Conservation (phyloP, 148 eudicot genomes). For the Rhododendron vialii region DNA sequence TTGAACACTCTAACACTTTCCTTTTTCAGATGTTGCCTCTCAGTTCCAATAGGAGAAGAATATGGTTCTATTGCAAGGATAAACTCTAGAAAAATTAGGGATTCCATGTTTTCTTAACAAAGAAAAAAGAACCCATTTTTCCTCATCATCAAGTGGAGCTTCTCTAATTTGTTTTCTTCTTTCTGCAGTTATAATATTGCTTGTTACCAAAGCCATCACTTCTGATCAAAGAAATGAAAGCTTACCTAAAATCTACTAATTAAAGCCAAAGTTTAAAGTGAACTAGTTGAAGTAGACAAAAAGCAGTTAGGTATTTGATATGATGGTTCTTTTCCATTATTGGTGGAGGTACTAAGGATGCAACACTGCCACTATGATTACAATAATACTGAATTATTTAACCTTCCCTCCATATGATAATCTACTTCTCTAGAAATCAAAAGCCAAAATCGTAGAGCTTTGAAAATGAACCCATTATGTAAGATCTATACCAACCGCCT, state of each 20-base stretch:
- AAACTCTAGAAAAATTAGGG: background rate
- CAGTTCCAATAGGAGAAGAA: background rate
- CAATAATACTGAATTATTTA: background rate
- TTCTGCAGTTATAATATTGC: background rate
- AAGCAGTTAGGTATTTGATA: conserved; percentile 13
- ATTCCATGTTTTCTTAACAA: background rate
- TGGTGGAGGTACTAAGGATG: conserved; percentile 1
- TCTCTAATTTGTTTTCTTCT: background rate
- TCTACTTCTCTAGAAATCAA: background rate
- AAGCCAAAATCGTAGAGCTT: background rate
- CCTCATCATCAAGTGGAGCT: background rate
- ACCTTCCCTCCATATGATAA: too few species aligned
- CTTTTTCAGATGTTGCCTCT: background rate
- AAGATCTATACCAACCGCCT: background rate
- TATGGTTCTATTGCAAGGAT: background rate
- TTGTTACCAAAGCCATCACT: background rate
- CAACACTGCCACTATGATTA: background rate
- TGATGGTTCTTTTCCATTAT: background rate
- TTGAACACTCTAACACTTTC: background rate
- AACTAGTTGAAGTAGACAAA: background rate
- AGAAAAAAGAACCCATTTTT: background rate
- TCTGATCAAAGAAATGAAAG: background rate
- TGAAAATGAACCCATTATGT: background rate
- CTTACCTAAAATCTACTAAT: conserved; percentile 7
- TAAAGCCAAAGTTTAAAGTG: background rate